Evolutionary conservation across 75 land plant genomes (phyloP).

Genomic region (Larix kaempferi): DNA sequence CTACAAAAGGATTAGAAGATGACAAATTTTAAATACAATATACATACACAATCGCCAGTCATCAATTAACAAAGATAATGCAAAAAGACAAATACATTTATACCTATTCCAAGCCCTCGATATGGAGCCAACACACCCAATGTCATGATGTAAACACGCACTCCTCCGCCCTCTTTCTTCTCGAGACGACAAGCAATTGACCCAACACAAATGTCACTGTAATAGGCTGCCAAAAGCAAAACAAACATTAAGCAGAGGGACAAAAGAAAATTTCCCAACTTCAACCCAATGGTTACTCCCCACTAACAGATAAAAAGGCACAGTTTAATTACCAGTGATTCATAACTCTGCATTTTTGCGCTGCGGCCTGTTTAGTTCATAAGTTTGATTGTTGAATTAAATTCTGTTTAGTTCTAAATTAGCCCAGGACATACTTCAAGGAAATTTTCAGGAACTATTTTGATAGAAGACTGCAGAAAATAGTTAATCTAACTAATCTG

Average conservation of each 20-base stretch:
- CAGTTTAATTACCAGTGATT: not conserved
- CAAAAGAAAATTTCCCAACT: not conserved
- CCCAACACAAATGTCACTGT: slow-evolving; percentile 94
- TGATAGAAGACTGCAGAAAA: no score
- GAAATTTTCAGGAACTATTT: no score
- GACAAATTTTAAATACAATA: not conserved
- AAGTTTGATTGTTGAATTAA: no score
- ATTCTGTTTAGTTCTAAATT: no score
- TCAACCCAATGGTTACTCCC: not conserved
- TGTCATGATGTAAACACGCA: slow-evolving; percentile 94
- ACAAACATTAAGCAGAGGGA: not conserved
- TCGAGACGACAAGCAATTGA: slow-evolving; percentile 97
- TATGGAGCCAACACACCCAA: slow-evolving; percentile 96
- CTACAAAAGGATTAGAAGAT: slow-evolving; percentile 35
- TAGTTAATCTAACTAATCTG: no score
- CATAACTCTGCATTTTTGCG: not conserved
- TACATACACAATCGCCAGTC: not conserved
- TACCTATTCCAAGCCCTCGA: slow-evolving; percentile 91
- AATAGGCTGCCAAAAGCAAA: slow-evolving; percentile 67
- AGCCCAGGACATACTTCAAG: no score
- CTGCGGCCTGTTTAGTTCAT: not conserved
- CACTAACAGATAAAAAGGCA: not conserved
- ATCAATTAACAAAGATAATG: not conserved
- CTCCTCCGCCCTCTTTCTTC: slow-evolving; percentile 74
- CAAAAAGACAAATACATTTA: slow-evolving; percentile 7